A percentile compares a stretch with the other conserved stretches of the same genome.
phyloP scores from a whole-genome alignment of 768 basidiomycete species.

The Collybiopsis confluens region DNA sequence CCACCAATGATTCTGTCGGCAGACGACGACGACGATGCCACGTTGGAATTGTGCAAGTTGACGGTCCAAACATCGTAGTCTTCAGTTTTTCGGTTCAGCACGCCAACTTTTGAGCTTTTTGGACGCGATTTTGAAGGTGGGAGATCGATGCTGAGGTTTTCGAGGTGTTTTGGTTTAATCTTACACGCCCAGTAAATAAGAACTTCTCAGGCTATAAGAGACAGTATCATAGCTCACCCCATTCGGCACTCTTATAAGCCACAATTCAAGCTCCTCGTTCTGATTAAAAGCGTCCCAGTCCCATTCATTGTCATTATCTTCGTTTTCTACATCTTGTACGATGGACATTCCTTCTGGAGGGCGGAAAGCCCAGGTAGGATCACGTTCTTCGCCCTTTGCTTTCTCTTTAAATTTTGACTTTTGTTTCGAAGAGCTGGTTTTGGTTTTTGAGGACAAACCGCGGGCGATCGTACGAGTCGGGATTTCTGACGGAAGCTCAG shows the following conservation, averaged over 20 bases:
- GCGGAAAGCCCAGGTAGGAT: conserved; percentile 55
- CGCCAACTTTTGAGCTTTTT: conserved; percentile 39
- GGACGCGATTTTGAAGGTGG: conserved; percentile 22
- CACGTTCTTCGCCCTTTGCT: conserved; percentile 37
- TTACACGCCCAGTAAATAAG: conserved; percentile 20
- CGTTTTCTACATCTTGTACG: conserved; percentile 42
- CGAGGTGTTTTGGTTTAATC: conserved; percentile 65
- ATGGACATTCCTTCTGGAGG: conserved; percentile 51
- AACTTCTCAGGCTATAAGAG: background rate
- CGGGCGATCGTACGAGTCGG: no score
- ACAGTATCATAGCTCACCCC: conserved; percentile 38
- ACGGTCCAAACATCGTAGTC: conserved; percentile 67
- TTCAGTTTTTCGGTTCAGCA: conserved; percentile 47
- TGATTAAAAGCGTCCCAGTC: conserved; percentile 64
- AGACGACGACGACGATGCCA: background rate
- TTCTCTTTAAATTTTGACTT: conserved; percentile 5
- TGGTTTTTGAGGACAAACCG: background rate
- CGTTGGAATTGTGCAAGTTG: conserved; percentile 30
- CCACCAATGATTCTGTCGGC: background rate
- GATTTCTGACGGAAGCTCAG: background rate
- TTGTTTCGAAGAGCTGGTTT: conserved; percentile 20
- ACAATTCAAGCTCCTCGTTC: conserved; percentile 59
- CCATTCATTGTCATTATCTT: conserved; percentile 36
- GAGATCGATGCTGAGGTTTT: conserved; percentile 43
- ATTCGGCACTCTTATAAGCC: conserved; percentile 67